phyloP scores from a whole-genome alignment of 768 basidiomycete genomes.

The Amanita pallidorosea region DNA sequence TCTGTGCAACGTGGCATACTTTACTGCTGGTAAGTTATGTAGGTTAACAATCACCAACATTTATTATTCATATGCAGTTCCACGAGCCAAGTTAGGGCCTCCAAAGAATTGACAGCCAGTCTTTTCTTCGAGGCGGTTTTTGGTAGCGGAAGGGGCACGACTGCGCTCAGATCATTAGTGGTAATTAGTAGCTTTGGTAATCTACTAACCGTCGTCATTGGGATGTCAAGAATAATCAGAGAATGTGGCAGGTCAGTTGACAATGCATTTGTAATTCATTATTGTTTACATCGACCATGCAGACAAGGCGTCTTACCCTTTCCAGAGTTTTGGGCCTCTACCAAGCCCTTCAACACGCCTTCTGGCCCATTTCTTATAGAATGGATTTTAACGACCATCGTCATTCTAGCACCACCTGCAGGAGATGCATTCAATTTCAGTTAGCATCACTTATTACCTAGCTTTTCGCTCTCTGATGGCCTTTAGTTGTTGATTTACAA shows the following conservation, averaged over 20 bases:
- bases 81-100: conserved; percentile 28
- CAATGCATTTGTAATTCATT: not conserved
- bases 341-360: conserved; percentile 41
- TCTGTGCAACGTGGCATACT: conserved; percentile 33
- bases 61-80: conserved; percentile 17
- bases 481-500: conserved; percentile 24
- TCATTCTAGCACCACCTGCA: conserved; percentile 35
- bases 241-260: conserved; percentile 26
- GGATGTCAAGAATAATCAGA: conserved; percentile 32
- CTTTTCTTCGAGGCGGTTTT: conserved; percentile 43
- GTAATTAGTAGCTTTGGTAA: conserved; percentile 31
- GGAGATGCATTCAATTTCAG: conserved; percentile 35
- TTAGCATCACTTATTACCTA: conserved; percentile 10
- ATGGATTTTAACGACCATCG: conserved; percentile 33
- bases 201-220: conserved; percentile 25
- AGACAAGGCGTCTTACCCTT: conserved; percentile 44
- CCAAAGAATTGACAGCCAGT: conserved; percentile 34
- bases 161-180: conserved; percentile 26
- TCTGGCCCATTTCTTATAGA: conserved; percentile 33
- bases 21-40: conserved; percentile 20
- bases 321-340: conserved; percentile 38
- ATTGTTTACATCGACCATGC: not conserved
- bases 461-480: conserved; percentile 1
- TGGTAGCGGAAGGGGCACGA: conserved; percentile 23
- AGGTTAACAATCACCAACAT: not conserved